Conservation (phyloP, 176 grass and related monocot genomes). For the Zea luxurians region DNA sequence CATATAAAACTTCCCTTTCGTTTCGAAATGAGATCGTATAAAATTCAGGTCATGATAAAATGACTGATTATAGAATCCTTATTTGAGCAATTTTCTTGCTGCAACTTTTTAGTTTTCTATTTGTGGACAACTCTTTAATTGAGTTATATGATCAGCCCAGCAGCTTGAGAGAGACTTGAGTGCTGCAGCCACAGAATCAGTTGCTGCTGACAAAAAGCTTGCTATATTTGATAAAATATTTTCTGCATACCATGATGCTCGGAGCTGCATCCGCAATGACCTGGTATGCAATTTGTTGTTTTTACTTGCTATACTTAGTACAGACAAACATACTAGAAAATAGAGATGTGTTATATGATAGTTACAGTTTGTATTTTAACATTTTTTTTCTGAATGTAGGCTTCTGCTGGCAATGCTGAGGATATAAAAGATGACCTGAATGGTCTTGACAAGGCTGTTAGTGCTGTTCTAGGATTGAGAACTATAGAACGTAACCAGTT, state of each 20-base stretch:
- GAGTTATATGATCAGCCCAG: conserved; percentile 85
- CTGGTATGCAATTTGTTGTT: conserved; percentile 57
- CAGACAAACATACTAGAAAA: background rate
- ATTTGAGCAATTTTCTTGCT: conserved; percentile 14
- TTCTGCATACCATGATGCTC: conserved; percentile 98
- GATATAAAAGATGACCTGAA: conserved; percentile 91
- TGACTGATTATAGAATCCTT: background rate
- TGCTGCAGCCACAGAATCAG: conserved; percentile 55
- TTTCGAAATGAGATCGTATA: background rate
- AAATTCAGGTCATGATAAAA: background rate
- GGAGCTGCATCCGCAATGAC: conserved; percentile 89
- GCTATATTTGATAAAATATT: conserved; percentile 94
- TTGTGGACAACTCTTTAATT: conserved; percentile 46
- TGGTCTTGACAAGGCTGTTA: conserved; percentile 96
- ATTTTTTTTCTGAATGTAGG: conserved; percentile 50
- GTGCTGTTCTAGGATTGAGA: conserved; percentile 85
- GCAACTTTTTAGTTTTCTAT: conserved; percentile 28
- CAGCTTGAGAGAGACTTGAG: conserved; percentile 90
- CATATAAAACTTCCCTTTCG: background rate
- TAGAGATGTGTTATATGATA: background rate
- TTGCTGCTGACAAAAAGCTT: conserved; percentile 90
- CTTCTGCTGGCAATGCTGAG: conserved; percentile 79
- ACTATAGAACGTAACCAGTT: conserved; percentile 91
- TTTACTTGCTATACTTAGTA: background rate
- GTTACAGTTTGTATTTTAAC: background rate